A percentile compares a stretch with the other conserved stretches of the same genome.
phyloP scores from a whole-genome alignment of 768 basidiomycete genomes.

The Grammothele lineata region DNA sequence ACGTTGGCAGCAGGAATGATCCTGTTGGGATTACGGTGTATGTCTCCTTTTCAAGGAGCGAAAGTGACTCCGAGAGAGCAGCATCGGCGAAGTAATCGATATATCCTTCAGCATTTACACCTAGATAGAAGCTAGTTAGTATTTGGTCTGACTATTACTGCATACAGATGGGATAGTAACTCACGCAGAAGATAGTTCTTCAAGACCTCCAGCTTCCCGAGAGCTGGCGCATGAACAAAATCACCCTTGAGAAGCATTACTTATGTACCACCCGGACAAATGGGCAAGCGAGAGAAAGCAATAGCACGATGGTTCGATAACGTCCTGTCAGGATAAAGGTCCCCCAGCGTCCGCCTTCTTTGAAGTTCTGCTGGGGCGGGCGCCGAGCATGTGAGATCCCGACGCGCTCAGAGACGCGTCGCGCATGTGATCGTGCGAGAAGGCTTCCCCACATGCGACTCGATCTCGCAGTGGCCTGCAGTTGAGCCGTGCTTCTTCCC shows the following conservation, averaged over 20 bases:
- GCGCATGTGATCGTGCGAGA: conserved; percentile 13
- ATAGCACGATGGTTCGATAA: no score
- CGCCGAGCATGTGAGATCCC: neutral
- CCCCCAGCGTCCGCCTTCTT: no score
- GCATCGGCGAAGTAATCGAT: conserved; percentile 48
- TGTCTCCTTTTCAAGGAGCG: conserved; percentile 18
- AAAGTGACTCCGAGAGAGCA: conserved; percentile 32
- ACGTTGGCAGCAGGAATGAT: conserved; percentile 73
- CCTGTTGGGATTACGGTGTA: conserved; percentile 39
- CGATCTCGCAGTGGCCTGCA: neutral
- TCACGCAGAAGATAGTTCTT: conserved; percentile 53
- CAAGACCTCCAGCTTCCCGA: conserved; percentile 52
- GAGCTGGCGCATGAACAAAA: conserved; percentile 51
- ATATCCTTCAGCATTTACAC: conserved; percentile 36
- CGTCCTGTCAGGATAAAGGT: no score
- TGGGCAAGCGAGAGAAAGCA: no score
- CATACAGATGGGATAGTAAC: conserved; percentile 3
- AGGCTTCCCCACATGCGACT: neutral
- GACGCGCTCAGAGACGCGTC: conserved; percentile 9
- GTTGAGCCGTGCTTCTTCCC: neutral
- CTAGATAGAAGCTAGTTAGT: conserved; percentile 17
- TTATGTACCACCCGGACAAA: neutral
- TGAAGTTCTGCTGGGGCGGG: no score
- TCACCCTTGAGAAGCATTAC: conserved; percentile 41
- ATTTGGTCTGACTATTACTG: neutral